Base-by-base conservation (phyloP, 225 moss, liverwort and hornwort genomes). In the Sphagnum contortum region DNA sequence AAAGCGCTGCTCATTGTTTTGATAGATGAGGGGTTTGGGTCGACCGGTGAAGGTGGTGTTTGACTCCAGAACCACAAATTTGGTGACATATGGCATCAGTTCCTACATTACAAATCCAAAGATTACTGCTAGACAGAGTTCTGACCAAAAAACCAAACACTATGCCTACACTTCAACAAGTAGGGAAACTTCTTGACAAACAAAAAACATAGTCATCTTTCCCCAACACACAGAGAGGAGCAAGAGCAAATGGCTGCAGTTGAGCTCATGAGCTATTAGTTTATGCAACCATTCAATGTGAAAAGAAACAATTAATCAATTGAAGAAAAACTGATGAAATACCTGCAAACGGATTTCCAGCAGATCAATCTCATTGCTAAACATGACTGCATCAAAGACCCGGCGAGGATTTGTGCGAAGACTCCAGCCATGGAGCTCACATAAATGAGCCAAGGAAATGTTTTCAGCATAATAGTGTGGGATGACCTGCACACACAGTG, bases 351-450 rank as follows among this genome's bases (percentile, higher is more conserved):
- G 86, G 59, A 90, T 82, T 62, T 93, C 90, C 9, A 93, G 69
- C 46, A 93, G 67, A 68, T 90, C 93, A n/a, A 90, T 47, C 81
- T 93, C 90, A 51, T 84, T 84, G 82, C 90, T 88, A 64, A 93
- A 90, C 48, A 93, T 79, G 6, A 90, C 67, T 48, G 86, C 93
- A 66, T 93, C 93, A 57, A 88, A 93, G 49, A 93, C 82, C 52
- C 86, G 76, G 48, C 88, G 29, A 29, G 29, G 90, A 0, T 78
- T 71, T 47, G 70, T 46, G 2, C 88, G 73, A 3, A 68, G 66
- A 2, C 54, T 71, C 93, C 93, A 90, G 29, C 90, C 88, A 67
- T 93, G 90, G n/a, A 93, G 79, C 56, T 79, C 63, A 71, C 90
- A 90, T 47, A 88, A 70, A 45, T 76, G 68, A 3, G 81, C 58